Conservation (phyloP, 306 rosid species). For the Leucaena leucocephala region DNA sequence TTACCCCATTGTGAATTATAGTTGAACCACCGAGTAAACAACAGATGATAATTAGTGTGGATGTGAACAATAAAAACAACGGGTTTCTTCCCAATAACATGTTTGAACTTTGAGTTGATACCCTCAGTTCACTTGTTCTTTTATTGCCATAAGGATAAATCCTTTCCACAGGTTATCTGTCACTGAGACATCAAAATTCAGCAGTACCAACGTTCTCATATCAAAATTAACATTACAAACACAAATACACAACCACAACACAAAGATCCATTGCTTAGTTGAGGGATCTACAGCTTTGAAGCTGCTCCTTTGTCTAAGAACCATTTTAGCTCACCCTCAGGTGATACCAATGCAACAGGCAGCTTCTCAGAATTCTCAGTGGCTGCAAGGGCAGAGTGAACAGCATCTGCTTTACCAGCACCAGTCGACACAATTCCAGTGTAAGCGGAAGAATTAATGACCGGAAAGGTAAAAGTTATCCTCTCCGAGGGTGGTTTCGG, state of each 20-base stretch:
- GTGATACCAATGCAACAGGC: conserved; percentile 58
- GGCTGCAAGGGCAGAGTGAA: conserved; percentile 49
- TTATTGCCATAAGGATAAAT: conserved; percentile 36
- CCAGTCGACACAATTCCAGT: conserved; percentile 62
- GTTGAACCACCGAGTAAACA: background rate
- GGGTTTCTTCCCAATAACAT: background rate
- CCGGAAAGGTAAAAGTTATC: conserved; percentile 63
- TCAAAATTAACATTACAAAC: background rate
- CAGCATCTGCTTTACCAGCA: conserved; percentile 52
- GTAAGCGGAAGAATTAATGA: conserved; percentile 62
- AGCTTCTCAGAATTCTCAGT: conserved; percentile 31
- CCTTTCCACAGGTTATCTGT: conserved; percentile 17
- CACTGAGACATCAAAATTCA: conserved; percentile 32
- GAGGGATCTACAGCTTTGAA: conserved; percentile 51
- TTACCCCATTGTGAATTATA: background rate
- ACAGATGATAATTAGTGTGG: background rate
- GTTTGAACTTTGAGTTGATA: background rate
- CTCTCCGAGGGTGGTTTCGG: conserved; percentile 73
- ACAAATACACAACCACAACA: background rate
- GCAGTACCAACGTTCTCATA: background rate
- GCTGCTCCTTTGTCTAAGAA: conserved; percentile 75
- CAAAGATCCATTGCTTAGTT: background rate
- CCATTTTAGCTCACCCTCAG: conserved; percentile 60
- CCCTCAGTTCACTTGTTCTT: conserved; percentile 22
- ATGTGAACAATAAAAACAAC: background rate